Conservation (phyloP, 192 early-diverging fungal genomes). For the Endogone sp. region DNA sequence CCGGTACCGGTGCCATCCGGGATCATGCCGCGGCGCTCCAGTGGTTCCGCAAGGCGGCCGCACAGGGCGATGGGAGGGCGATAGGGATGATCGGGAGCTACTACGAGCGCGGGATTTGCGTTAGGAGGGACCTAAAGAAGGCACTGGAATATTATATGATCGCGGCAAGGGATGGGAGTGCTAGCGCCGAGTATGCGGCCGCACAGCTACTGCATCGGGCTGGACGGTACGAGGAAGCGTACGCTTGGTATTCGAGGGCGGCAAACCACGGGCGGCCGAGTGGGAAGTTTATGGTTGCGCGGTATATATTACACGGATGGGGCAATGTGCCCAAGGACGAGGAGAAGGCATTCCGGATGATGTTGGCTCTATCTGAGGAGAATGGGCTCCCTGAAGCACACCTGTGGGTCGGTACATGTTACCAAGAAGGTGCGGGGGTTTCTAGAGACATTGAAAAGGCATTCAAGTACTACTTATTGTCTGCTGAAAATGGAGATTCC, state of each 20-base stretch:
- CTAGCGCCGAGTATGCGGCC: conserved; percentile 18
- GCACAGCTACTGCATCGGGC: conserved; percentile 24
- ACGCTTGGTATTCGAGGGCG: conserved; percentile 12
- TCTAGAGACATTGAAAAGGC: conserved; percentile 19
- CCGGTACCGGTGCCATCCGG: conserved; percentile 15
- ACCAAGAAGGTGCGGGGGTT: conserved; percentile 25
- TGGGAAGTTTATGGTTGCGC: conserved; percentile 22
- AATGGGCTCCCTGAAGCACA: conserved; percentile 15
- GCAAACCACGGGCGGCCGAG: conserved; percentile 4
- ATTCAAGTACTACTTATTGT: conserved; percentile 22
- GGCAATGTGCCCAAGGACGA: conserved; percentile 14
- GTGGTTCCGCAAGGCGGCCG: conserved; percentile 33
- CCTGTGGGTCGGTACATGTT: conserved; percentile 29
- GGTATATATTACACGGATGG: conserved; percentile 21
- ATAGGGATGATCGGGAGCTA: conserved; percentile 25
- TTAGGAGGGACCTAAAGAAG: conserved; percentile 14
- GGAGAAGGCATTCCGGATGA: conserved; percentile 8
- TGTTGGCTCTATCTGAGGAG: conserved; percentile 4
- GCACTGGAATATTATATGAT: conserved; percentile 28
- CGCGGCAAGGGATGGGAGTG: conserved; percentile 19
- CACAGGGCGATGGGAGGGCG: conserved; percentile 24
- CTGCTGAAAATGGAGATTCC: conserved; percentile 20
- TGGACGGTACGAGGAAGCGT: conserved; percentile 21
- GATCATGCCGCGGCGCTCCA: conserved; percentile 23
- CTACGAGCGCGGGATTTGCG: conserved; percentile 33